These are phyloP conservation scores for Neurospora hispaniola DNA, from an alignment of 495 filamentous ascomycete genomes.

Conservation along the genomic window DNA sequence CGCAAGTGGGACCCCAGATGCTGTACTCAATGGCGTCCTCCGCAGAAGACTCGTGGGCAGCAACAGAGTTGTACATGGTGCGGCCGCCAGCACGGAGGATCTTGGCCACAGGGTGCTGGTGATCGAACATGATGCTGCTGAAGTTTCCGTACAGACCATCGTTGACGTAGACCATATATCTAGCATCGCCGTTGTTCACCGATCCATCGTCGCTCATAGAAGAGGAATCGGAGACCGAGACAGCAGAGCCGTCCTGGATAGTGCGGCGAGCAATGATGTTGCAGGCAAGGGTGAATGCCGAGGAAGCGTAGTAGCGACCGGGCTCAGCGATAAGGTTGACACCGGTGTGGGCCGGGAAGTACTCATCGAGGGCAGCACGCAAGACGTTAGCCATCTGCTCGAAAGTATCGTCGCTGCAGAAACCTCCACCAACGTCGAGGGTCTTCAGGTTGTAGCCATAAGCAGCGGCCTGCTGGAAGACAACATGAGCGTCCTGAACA, in stretches of 20 bases:
- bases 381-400: constrained; percentile 81
- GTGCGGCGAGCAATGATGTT: constrained; percentile 94
- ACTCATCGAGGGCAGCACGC: constrained; percentile 66
- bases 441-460: constrained; percentile 75
- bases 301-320: constrained; percentile 86
- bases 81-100: constrained; percentile 54
- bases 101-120: constrained; percentile 81
- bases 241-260: constrained; percentile 37
- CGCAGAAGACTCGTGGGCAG: constrained; percentile 25
- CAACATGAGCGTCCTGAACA: constrained; percentile 72
- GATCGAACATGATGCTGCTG: constrained; percentile 97
- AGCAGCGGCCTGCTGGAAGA: constrained; percentile 77
- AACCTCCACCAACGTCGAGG: constrained; percentile 91
- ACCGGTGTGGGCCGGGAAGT: constrained; percentile 62
- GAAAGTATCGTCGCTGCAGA: constrained; percentile 68
- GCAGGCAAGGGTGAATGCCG: constrained; percentile 86
- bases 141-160: constrained; percentile 98
- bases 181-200: constrained; percentile 36
- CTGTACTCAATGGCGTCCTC: constrained; percentile 56
- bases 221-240: constrained; percentile 24
- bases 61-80: constrained; percentile 36
- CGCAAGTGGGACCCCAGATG: constrained; percentile 97
- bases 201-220: constrained; percentile 22
- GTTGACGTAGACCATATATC: constrained; percentile 95
- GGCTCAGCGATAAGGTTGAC: constrained; percentile 92